Conservation (phyloP, 352 stramenopile genomes). For the Phytophthora brassicae region DNA sequence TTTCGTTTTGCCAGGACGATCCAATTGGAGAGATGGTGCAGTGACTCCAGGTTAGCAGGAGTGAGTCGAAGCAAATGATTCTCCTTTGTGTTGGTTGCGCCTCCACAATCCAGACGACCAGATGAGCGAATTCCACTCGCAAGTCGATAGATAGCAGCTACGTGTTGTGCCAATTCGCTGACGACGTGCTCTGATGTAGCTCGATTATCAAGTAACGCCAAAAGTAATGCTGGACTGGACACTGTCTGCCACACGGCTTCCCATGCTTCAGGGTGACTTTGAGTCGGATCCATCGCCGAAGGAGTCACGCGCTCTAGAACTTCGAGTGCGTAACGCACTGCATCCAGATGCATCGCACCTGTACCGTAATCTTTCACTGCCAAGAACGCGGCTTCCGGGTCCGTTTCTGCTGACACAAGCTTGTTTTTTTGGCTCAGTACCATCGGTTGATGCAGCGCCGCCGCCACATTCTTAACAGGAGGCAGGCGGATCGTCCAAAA, state of each 20-base stretch:
- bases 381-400: constrained; percentile 43
- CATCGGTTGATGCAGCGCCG: constrained; percentile 16
- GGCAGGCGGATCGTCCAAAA: constrained; percentile 74
- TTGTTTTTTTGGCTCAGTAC: constrained; percentile 4
- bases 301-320: constrained; percentile 43
- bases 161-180: constrained; percentile 57
- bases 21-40: constrained; percentile 81
- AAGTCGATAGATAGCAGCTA: constrained; percentile 50
- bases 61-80: constrained; percentile 36
- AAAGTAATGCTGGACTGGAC: constrained; percentile 65
- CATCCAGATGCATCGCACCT: constrained; percentile 51
- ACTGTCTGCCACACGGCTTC: constrained; percentile 41
- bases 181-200: constrained; percentile 45
- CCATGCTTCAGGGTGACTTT: constrained; percentile 36
- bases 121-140: constrained; percentile 50
- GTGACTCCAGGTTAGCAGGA: constrained; percentile 69
- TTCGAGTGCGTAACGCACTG: constrained; percentile 62
- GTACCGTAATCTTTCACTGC: constrained; percentile 51
- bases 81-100: constrained; percentile 3
- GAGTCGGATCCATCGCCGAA: constrained; percentile 32
- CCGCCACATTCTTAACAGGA: constrained; percentile 45
- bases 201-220: constrained; percentile 54
- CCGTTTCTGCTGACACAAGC: neutral
- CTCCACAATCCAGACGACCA: constrained; percentile 40
- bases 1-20: constrained; percentile 77